These are phyloP conservation scores for Fusarium sp. DNA, from an alignment of 2,329 filamentous ascomycete genomes.

Conservation along the genomic window DNA sequence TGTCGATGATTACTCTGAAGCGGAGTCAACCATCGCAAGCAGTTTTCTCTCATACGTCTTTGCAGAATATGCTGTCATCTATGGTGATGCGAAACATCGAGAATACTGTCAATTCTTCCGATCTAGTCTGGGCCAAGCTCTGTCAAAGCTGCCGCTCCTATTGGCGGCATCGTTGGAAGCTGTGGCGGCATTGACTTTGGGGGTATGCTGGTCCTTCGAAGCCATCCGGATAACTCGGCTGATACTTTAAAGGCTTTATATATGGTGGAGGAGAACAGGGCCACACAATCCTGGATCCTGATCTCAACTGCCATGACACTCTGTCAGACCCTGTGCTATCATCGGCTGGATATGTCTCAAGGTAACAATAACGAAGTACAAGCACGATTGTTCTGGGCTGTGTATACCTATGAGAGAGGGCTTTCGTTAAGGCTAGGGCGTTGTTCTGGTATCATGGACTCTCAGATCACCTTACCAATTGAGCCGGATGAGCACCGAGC, in stretches of 20 bases:
- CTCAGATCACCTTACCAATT: conserved; percentile 48
- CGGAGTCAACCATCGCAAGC: conserved; percentile 54
- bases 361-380: not conserved
- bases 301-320: conserved; percentile 54
- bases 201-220: conserved; percentile 38
- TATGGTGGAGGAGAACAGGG: conserved; percentile 52
- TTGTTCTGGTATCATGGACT: conserved; percentile 52
- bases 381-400: conserved; percentile 52
- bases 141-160: conserved; percentile 50
- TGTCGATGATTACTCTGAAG: conserved; percentile 50
- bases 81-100: conserved; percentile 42
- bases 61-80: conserved; percentile 49
- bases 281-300: conserved; percentile 52
- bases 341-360: conserved; percentile 27
- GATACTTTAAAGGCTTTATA: conserved; percentile 47
- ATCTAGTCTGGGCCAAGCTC: conserved; percentile 46
- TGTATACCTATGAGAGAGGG: conserved; percentile 54
- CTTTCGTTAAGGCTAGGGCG: conserved; percentile 54
- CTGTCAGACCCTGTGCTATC: conserved; percentile 53
- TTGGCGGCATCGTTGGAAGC: conserved; percentile 51
- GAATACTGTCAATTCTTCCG: conserved; percentile 47
- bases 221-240: fast-evolving
- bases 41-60: conserved; percentile 55
- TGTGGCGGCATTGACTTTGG: conserved; percentile 53
- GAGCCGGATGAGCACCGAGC: conserved; percentile 34